These are phyloP conservation scores for Daldinia eschscholtzii DNA, from an alignment of 2,329 filamentous ascomycete genomes.

Conservation along the genomic window DNA sequence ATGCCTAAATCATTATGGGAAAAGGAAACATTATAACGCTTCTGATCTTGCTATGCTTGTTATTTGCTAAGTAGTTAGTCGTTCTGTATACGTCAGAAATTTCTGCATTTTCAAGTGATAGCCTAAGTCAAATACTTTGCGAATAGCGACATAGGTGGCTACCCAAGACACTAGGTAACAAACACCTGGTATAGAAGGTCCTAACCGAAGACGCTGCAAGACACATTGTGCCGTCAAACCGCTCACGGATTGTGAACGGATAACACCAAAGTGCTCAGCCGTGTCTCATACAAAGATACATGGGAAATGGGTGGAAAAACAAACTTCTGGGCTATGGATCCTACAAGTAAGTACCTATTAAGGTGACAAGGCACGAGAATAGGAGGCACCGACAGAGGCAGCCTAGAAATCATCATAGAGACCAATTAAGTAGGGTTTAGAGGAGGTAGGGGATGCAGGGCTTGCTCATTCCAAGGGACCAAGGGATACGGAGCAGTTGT, in stretches of 20 bases:
- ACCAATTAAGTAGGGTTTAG: neutral
- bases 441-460: neutral
- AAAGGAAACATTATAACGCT: neutral
- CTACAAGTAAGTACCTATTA: neutral
- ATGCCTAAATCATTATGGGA: neutral
- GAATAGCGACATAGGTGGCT: neutral
- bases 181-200: neutral
- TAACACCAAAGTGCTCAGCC: neutral
- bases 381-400: neutral
- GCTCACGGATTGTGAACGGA: neutral
- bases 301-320: neutral
- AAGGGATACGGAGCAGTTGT: neutral
- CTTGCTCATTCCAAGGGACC: neutral
- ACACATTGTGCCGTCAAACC: neutral
- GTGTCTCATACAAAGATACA: neutral
- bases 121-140: neutral
- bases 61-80: neutral
- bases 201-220: neutral
- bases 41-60: neutral
- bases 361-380: neutral
- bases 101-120: neutral
- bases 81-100: neutral
- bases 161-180: neutral
- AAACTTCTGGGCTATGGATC: neutral
- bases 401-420: neutral